Conservation (phyloP, 1,284 basidiomycete species). For the Afroboletus lepidellus region DNA sequence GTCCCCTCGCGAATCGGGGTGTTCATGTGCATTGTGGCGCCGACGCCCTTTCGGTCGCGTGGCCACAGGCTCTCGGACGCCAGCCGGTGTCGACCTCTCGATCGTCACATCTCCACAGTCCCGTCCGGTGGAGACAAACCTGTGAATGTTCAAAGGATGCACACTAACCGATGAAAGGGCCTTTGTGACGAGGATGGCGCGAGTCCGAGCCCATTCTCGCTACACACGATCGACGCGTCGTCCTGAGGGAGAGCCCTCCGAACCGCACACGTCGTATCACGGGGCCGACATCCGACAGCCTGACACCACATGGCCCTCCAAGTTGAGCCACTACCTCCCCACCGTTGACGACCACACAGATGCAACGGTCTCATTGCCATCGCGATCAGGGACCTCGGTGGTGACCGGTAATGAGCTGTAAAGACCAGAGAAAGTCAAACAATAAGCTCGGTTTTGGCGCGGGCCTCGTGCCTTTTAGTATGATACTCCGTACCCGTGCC, state of each 20-base stretch:
- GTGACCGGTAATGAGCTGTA: too few relatives aligned
- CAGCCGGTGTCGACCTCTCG: background rate
- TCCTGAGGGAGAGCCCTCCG: too few relatives aligned
- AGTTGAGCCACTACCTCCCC: slow-evolving; percentile 1
- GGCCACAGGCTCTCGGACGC: background rate
- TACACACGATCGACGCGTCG: background rate
- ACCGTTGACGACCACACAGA: slow-evolving; percentile 6
- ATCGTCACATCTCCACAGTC: background rate
- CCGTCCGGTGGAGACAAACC: background rate
- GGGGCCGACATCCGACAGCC: background rate
- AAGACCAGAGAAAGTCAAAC: too few relatives aligned
- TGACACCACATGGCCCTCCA: background rate
- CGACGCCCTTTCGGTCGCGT: slow-evolving; percentile 10
- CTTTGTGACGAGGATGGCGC: background rate
- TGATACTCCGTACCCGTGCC: background rate
- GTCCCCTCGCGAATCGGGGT: slow-evolving; percentile 4
- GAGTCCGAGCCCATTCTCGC: background rate
- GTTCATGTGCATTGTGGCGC: background rate
- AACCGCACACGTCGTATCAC: too few relatives aligned
- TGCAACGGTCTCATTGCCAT: slow-evolving; percentile 13
- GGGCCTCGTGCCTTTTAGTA: background rate
- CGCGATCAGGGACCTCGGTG: slow-evolving; percentile 23
- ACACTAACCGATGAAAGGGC: background rate
- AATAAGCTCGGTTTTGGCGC: background rate
- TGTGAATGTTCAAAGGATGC: background rate